Base-by-base conservation (phyloP, 805 yeast genomes). In the Sugiyamaella qingdaonensis region DNA sequence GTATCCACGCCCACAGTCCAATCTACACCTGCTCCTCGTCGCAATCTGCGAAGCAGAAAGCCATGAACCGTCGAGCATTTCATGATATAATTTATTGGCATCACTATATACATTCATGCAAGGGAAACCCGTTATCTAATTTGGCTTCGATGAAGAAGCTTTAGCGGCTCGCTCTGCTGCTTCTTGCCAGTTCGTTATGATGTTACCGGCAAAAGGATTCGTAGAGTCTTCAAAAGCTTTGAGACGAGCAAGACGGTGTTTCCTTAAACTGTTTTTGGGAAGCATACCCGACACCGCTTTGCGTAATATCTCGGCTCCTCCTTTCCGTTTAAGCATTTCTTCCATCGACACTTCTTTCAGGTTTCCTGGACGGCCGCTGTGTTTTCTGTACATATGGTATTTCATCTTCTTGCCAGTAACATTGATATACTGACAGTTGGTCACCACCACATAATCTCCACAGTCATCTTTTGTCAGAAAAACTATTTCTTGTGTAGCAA, bases 371-470 rank as follows among this genome's bases (percentile, higher is more conserved):
- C 86, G 82, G 2, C 86, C 80, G 32, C 91, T 85, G 70, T 95
- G 99, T 54, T 87, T 78, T 85, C 95, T 85, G 73, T 94, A 94
- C 9, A 83, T 77, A 69, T 88, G 91, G 53, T 90, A 84, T 53
- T 81, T 72, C 64, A 91, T 68, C 68, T 94, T 92, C 56, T 83
- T 85, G 58, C 98, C 98, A 0, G 97, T 84, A n/a, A 86, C 76
- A 60, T 83, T 84, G 63, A 94, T 69, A 59, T 82, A 81, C 54
- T 88, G 79, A 65, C 97, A 90, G 73, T 94, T 95, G 11, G 97
- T 87, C 1, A 92, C 97, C 10, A 94, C 98, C 10, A 94, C 97
- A 65, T 91, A 94, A 70, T 94, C 99, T 11, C 99, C 99, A 58
- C 84, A 82, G 72, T 94, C 99, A 67, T 86, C 62, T 48, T 43